phyloP scores from a whole-genome alignment of 1,284 basidiomycete species.

The Coniferiporia weirii region DNA sequence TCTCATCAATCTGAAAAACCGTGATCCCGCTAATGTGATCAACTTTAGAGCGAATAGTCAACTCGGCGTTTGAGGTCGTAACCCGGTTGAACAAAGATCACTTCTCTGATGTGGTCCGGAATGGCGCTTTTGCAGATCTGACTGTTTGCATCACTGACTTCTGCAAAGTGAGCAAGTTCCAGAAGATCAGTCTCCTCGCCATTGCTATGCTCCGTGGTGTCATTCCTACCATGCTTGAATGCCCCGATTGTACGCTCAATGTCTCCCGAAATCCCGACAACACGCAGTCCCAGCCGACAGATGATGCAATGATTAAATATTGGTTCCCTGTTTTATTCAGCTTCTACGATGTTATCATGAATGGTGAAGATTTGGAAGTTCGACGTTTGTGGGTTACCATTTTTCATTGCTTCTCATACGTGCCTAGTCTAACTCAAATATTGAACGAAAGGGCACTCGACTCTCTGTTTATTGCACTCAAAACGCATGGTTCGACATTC shows the following conservation, averaged over 20 bases:
- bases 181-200: conserved; percentile 94
- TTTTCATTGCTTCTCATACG: background rate
- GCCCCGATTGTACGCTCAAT: conserved; percentile 73
- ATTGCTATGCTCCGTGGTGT: conserved; percentile 94
- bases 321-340: conserved; percentile 97
- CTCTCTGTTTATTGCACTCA: conserved; percentile 92
- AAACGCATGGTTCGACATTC: conserved; percentile 84
- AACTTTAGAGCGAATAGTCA: conserved; percentile 79
- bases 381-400: conserved; percentile 72
- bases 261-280: conserved; percentile 1
- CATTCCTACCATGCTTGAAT: conserved; percentile 87
- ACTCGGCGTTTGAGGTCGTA: conserved; percentile 95
- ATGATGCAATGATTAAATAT: conserved; percentile 88
- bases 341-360: conserved; percentile 99
- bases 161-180: conserved; percentile 98
- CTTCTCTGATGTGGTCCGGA: conserved; percentile 84
- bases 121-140: conserved; percentile 94
- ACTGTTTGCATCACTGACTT: conserved; percentile 98
- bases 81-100: conserved; percentile 88
- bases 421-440: conserved; percentile 8
- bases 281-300: conserved; percentile 31
- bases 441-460: conserved; percentile 73
- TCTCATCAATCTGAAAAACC: background rate
- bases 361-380: conserved; percentile 98
- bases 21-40: background rate